phyloP scores from a whole-genome alignment of 2,329 filamentous ascomycete genomes.

The Aspergillus floridensis region DNA sequence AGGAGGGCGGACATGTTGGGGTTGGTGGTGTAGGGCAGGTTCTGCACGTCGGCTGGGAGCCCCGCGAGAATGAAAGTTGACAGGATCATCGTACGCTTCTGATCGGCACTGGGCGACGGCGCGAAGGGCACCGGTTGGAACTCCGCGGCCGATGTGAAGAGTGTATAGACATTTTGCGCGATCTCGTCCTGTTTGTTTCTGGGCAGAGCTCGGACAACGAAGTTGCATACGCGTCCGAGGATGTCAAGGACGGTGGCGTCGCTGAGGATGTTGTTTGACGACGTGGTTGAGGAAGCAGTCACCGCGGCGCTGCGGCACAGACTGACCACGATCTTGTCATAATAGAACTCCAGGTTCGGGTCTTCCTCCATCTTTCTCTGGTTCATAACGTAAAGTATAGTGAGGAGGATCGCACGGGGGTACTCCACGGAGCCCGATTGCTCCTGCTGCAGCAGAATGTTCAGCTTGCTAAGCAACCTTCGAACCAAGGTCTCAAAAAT shows the following conservation, averaged over 20 bases:
- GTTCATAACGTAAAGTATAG: conserved; percentile 60
- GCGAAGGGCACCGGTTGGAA: conserved; percentile 38
- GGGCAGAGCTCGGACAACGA: conserved; percentile 57
- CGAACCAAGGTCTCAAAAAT: conserved; percentile 64
- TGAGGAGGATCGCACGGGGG: conserved; percentile 58
- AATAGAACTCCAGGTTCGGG: conserved; percentile 47
- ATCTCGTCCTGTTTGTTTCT: conserved; percentile 52
- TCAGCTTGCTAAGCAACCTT: conserved; percentile 62
- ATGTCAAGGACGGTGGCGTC: conserved; percentile 57
- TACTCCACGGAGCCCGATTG: conserved; percentile 50
- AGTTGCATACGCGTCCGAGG: conserved; percentile 59
- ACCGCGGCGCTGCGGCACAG: conserved; percentile 42
- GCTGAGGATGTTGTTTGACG: conserved; percentile 41
- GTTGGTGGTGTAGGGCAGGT: conserved; percentile 29
- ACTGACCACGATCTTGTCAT: conserved; percentile 51
- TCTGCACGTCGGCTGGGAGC: conserved; percentile 40
- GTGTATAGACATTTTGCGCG: conserved; percentile 54
- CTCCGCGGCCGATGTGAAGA: conserved; percentile 45
- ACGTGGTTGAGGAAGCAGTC: conserved; percentile 30
- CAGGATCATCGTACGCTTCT: conserved; percentile 52
- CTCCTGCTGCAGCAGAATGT: conserved; percentile 53
- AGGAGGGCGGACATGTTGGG: conserved; percentile 36
- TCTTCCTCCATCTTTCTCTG: conserved; percentile 47
- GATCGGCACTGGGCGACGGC: conserved; percentile 29
- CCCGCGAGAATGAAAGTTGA: conserved; percentile 59